Conservation (phyloP, 2,329 filamentous ascomycete species). For the Curvularia hawaiiensis region DNA sequence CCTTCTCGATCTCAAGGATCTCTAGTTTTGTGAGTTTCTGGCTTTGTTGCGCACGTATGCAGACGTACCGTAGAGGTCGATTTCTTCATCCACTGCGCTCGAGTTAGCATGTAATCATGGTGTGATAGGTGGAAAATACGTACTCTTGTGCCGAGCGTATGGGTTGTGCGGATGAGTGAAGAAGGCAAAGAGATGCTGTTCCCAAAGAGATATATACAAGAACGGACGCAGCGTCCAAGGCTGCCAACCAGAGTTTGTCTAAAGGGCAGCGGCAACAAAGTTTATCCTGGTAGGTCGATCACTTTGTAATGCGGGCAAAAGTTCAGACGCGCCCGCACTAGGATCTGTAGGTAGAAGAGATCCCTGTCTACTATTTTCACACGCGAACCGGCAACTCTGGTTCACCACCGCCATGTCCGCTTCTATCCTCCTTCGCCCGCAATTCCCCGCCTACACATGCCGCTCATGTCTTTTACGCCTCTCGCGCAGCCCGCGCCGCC, state of each 20-base stretch:
- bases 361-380: constrained; percentile 16
- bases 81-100: constrained; percentile 51
- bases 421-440: constrained; percentile 27
- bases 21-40: constrained; percentile 59
- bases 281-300: constrained; percentile 9
- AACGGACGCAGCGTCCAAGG: neutral
- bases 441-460: constrained; percentile 35
- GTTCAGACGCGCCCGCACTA: constrained; percentile 15
- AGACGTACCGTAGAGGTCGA: constrained; percentile 62
- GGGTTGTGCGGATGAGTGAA: neutral
- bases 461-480: constrained; percentile 35
- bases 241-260: neutral
- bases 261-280: constrained; percentile 15
- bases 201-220: constrained; percentile 10
- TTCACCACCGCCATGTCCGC: constrained; percentile 29
- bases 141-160: constrained; percentile 6
- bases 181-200: neutral
- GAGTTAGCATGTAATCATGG: constrained; percentile 17
- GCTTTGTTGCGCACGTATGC: neutral
- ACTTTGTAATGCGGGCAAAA: constrained; percentile 13
- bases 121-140: neutral
- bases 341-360: neutral
- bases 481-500: constrained; percentile 21
- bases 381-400: constrained; percentile 5
- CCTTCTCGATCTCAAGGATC: constrained; percentile 75